These are phyloP conservation scores for Nidularia sp. DNA, from an alignment of 768 basidiomycete genomes.

Conservation along the genomic window DNA sequence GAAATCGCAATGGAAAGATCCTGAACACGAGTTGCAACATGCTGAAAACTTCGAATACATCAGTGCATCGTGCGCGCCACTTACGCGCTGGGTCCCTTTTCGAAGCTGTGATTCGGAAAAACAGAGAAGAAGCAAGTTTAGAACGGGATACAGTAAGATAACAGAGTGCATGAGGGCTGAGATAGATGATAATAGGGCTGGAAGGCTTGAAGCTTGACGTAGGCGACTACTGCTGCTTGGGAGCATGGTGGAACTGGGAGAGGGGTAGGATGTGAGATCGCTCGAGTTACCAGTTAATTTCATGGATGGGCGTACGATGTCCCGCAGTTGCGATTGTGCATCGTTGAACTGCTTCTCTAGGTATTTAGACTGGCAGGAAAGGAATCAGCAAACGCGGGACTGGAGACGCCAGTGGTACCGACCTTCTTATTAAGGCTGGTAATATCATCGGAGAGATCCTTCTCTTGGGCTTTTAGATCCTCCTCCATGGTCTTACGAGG, in stretches of 20 bases:
- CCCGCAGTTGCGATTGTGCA: constrained; percentile 80
- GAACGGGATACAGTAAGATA: too few species aligned
- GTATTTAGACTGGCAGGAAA: constrained; percentile 64
- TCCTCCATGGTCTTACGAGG: constrained; percentile 77
- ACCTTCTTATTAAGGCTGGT: constrained; percentile 85
- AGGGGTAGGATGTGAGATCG: background rate
- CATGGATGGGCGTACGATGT: constrained; percentile 55
- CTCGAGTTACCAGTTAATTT: too few species aligned
- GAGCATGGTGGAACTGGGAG: constrained; percentile 53
- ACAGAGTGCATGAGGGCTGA: too few species aligned
- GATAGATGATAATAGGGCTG: too few species aligned
- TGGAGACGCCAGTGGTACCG: background rate
- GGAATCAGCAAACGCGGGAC: background rate
- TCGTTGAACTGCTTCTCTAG: constrained; percentile 93
- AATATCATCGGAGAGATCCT: constrained; percentile 81
- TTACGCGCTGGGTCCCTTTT: too few species aligned
- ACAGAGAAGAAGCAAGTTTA: too few species aligned
- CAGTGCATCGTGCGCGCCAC: too few species aligned
- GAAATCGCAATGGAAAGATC: too few species aligned
- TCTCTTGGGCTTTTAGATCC: constrained; percentile 73
- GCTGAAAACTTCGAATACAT: too few species aligned
- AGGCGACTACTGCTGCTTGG: constrained; percentile 26
- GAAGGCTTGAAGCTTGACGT: too few species aligned
- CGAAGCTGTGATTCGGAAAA: too few species aligned
- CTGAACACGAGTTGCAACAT: too few species aligned